phyloP scores from a whole-genome alignment of 176 grass and related monocot genomes.

The Guadua angustifolia region DNA sequence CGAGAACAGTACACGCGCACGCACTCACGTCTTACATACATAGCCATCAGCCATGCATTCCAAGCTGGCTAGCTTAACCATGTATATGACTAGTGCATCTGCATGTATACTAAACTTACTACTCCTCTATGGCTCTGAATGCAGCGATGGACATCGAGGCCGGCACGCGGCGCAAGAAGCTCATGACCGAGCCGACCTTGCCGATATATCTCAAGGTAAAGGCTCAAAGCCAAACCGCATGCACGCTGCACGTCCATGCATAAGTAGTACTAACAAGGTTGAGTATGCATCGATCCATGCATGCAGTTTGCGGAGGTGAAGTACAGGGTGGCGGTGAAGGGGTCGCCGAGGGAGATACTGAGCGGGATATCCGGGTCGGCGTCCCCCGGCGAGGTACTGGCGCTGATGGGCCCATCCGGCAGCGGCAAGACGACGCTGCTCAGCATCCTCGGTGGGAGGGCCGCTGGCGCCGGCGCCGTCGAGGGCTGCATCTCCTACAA shows the following conservation, averaged over 20 bases:
- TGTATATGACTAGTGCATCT: background rate
- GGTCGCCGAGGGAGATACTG: constrained; percentile 67
- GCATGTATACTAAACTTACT: background rate
- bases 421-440: constrained; percentile 96
- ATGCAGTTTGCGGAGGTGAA: constrained; percentile 87
- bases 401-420: constrained; percentile 91
- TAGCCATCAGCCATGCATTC: background rate
- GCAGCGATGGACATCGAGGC: constrained; percentile 69
- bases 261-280: too few relatives aligned
- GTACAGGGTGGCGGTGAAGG: constrained; percentile 71
- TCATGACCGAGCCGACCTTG: constrained; percentile 75
- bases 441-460: constrained; percentile 83
- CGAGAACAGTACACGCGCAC: constrained; percentile 45
- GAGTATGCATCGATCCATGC: too few relatives aligned
- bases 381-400: constrained; percentile 80
- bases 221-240: background rate
- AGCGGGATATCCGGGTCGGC: constrained; percentile 80
- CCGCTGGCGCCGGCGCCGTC: constrained; percentile 33
- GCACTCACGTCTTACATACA: background rate
- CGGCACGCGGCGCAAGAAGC: constrained; percentile 53
- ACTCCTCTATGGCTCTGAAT: background rate
- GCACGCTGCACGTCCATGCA: background rate
- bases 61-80: background rate
- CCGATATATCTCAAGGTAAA: constrained; percentile 90
- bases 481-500: constrained; percentile 83